phyloP scores from a whole-genome alignment of 2,329 filamentous ascomycete genomes.

The Leptosphaerulina australis region DNA sequence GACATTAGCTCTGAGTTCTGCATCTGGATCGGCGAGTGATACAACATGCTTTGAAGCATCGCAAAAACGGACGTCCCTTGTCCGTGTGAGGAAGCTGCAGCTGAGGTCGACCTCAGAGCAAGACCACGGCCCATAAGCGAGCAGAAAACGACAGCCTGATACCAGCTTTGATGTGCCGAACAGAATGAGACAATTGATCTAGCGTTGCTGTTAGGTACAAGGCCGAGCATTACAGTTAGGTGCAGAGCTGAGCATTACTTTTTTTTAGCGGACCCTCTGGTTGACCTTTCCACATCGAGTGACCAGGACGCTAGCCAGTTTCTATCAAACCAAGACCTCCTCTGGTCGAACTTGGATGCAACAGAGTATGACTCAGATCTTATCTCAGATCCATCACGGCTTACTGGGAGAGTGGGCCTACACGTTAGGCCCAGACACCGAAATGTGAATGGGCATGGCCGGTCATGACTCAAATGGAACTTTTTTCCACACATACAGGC shows the following conservation, averaged over 20 bases:
- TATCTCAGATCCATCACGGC: slow-evolving; percentile 4
- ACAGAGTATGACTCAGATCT: slow-evolving; percentile 5
- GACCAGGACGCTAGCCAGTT: neutral
- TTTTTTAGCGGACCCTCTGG: neutral
- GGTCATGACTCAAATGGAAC: too few species aligned
- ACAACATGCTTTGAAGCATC: slow-evolving; percentile 21
- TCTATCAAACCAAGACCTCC: neutral
- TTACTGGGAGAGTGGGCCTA: slow-evolving; percentile 19
- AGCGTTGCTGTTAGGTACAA: too few species aligned
- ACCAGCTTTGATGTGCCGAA: neutral
- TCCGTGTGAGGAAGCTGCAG: slow-evolving; percentile 8
- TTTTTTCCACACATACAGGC: too few species aligned
- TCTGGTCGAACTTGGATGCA: slow-evolving; percentile 5
- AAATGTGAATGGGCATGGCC: neutral
- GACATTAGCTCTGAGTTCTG: slow-evolving; percentile 8
- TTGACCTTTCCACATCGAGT: neutral
- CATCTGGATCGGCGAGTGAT: slow-evolving; percentile 19
- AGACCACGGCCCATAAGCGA: slow-evolving; percentile 3
- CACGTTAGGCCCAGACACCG: slow-evolving; percentile 5
- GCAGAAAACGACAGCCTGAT: neutral
- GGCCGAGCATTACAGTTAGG: too few species aligned
- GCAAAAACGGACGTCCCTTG: slow-evolving; percentile 9
- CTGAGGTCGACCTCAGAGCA: slow-evolving; percentile 18
- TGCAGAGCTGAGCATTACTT: too few species aligned
- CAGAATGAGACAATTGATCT: neutral